Evolutionary conservation across 192 early-diverging fungal species (phyloP).

Genomic region (Coemansia sp.): DNA sequence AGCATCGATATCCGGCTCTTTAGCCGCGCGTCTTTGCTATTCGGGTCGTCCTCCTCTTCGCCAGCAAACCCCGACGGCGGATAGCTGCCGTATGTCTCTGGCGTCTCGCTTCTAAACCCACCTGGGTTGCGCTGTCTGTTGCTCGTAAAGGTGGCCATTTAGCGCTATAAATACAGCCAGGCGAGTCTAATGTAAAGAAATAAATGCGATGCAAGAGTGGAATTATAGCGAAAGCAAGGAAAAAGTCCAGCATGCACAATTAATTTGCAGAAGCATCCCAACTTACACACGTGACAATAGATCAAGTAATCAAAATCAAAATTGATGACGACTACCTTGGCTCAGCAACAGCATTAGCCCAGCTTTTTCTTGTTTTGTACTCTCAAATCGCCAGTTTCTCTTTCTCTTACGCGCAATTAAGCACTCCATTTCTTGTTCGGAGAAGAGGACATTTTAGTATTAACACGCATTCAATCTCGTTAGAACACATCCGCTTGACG

Average conservation of each 20-base stretch:
- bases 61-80: slow-evolving; percentile 4
- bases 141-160: background rate
- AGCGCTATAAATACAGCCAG: background rate
- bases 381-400: background rate
- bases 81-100: slow-evolving; percentile 12
- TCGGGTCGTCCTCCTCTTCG: slow-evolving; percentile 40
- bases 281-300: background rate
- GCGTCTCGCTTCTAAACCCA: slow-evolving; percentile 3
- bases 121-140: slow-evolving; percentile 25
- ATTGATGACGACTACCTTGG: background rate
- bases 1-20: slow-evolving; percentile 46
- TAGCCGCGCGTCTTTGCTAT: slow-evolving; percentile 47
- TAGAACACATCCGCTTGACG: slow-evolving; percentile 1
- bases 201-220: background rate
- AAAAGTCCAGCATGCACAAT: too few species aligned
- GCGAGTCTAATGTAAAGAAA: background rate
- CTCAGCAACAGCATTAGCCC: background rate
- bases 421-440: background rate
- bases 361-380: background rate
- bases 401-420: background rate
- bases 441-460: background rate
- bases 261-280: too few species aligned
- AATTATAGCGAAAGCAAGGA: background rate
- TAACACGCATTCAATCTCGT: background rate
- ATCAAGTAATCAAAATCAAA: background rate